A percentile compares a stretch with the other conserved stretches of the same genome.
Conservation (phyloP, 768 basidiomycete genomes). For the Suillus occidentalis region DNA sequence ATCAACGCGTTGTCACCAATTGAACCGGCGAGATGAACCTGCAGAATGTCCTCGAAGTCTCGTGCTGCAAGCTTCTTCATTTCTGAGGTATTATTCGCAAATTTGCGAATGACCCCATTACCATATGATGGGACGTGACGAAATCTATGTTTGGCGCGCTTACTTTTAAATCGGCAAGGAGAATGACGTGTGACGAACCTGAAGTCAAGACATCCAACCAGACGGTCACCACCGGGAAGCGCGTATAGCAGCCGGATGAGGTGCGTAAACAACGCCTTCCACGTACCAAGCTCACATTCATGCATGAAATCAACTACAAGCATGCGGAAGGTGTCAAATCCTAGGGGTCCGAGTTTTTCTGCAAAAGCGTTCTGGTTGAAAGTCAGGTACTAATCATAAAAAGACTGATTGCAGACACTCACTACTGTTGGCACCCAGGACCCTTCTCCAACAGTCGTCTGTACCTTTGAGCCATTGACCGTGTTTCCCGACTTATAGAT, state of each 20-base stretch:
- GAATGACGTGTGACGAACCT: slow-evolving; percentile 17
- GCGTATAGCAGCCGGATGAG: slow-evolving; percentile 31
- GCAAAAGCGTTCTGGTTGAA: slow-evolving; percentile 33
- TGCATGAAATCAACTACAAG: slow-evolving; percentile 38
- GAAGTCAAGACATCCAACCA: slow-evolving; percentile 23
- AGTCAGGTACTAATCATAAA: not conserved
- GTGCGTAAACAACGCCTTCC: slow-evolving; percentile 37
- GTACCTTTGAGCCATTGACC: not conserved
- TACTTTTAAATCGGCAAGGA: not conserved
- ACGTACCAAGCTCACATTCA: slow-evolving; percentile 38
- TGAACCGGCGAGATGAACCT: too few species aligned
- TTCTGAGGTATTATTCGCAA: too few species aligned
- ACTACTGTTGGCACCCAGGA: not conserved
- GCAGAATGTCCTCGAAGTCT: too few species aligned
- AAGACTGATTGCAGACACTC: not conserved
- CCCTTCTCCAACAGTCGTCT: not conserved
- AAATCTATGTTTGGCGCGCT: slow-evolving; percentile 15
- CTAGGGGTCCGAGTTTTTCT: slow-evolving; percentile 11
- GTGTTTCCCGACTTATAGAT: slow-evolving; percentile 6
- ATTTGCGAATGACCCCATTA: too few species aligned
- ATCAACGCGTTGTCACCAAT: too few species aligned
- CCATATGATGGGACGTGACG: not conserved
- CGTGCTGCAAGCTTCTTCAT: too few species aligned
- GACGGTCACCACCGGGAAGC: not conserved
- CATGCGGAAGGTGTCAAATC: slow-evolving; percentile 24